Percentiles rank a stretch among this genome's conserved stretches.
phyloP scores from a whole-genome alignment of 2,329 filamentous ascomycete genomes.

The Fusarium piperis region DNA sequence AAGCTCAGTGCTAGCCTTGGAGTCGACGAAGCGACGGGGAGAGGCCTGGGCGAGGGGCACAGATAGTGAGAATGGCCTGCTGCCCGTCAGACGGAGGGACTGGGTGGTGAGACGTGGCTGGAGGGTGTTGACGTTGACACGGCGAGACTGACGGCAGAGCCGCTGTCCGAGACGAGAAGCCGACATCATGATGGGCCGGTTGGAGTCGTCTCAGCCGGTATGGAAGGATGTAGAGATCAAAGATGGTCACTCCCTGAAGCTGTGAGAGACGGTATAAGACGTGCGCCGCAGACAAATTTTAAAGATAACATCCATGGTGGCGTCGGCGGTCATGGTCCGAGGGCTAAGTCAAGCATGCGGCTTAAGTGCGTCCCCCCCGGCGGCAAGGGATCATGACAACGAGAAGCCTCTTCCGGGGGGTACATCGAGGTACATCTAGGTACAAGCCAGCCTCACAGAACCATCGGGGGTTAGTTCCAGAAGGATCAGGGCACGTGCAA shows the following conservation, averaged over 20 bases:
- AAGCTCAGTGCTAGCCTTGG: slow-evolving; percentile 29
- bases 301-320: slow-evolving; percentile 29
- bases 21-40: slow-evolving; percentile 32
- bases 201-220: not conserved
- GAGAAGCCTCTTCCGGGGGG: slow-evolving; percentile 18
- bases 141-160: slow-evolving; percentile 38
- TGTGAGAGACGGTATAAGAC: slow-evolving; percentile 5
- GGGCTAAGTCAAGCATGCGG: slow-evolving; percentile 19
- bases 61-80: slow-evolving; percentile 30
- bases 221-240: not conserved
- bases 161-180: slow-evolving; percentile 42
- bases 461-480: slow-evolving; percentile 20
- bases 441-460: not conserved
- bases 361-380: not conserved
- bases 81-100: slow-evolving; percentile 10
- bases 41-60: slow-evolving; percentile 7
- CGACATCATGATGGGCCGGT: slow-evolving; percentile 36
- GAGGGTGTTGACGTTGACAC: slow-evolving; percentile 23
- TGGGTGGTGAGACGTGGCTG: slow-evolving; percentile 32
- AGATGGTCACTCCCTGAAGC: not conserved
- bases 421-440: slow-evolving; percentile 9
- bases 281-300: slow-evolving; percentile 23
- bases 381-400: not conserved
- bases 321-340: slow-evolving; percentile 37
- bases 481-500: not conserved